Percentiles rank a stretch among this genome's conserved stretches.
These are phyloP conservation scores for Ceratocystis eucalypticola DNA, from an alignment of 2,329 filamentous ascomycete genomes.

Conservation along the genomic window DNA sequence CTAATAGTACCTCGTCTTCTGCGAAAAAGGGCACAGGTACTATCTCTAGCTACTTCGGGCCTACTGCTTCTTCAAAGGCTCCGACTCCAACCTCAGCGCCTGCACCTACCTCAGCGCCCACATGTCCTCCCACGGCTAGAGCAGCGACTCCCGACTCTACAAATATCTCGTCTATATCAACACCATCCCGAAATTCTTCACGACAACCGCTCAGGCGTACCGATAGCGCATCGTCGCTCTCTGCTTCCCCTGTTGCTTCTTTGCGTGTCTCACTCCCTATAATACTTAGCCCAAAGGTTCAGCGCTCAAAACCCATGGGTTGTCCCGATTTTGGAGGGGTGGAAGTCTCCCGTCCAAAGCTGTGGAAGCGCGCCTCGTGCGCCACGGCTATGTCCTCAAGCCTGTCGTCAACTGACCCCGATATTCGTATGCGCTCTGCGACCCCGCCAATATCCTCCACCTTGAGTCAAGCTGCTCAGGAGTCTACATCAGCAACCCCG, in stretches of 20 bases:
- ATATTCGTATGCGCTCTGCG: slow-evolving; percentile 1
- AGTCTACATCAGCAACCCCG: not conserved
- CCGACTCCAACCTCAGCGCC: not conserved
- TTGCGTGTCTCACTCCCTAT: slow-evolving; percentile 11
- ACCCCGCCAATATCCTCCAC: not conserved
- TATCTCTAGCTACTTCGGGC: slow-evolving; percentile 2
- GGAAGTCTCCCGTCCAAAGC: not conserved
- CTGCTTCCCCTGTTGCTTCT: slow-evolving; percentile 1
- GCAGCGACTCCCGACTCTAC: not conserved
- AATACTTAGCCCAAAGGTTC: slow-evolving; percentile 11
- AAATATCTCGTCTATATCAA: not conserved
- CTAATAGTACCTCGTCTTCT: not conserved
- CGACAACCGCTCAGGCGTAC: not conserved
- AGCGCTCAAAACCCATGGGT: not conserved
- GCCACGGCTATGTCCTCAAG: not conserved
- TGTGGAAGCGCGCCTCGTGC: not conserved
- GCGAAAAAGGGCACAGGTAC: not conserved
- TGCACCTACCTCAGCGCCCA: not conserved
- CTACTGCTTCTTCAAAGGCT: not conserved
- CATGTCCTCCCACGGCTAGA: not conserved
- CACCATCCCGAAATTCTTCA: not conserved
- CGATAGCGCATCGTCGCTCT: not conserved
- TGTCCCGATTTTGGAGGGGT: not conserved
- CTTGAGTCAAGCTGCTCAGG: not conserved
- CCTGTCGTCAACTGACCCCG: not conserved